Percentiles rank a stretch among this genome's conserved stretches.
Evolutionary conservation across 495 filamentous ascomycete species (phyloP).

Genomic region (Aspergillus sclerotiicarbonarius): DNA sequence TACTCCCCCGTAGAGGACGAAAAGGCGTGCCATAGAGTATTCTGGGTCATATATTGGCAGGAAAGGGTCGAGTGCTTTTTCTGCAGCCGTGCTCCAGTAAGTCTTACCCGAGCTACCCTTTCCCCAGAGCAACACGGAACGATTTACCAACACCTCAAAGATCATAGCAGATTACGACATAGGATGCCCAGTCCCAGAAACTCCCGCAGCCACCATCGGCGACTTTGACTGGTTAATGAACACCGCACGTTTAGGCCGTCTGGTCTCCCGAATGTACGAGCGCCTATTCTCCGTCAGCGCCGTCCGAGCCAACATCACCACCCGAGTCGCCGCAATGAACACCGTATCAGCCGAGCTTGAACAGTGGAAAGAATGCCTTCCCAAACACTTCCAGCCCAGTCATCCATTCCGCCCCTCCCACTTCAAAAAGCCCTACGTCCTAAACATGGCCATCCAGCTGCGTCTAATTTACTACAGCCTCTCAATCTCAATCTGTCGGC

Average conservation of each 20-base stretch:
- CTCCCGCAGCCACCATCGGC: constrained; percentile 24
- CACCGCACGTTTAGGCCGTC: constrained; percentile 23
- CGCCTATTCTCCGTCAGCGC: constrained; percentile 32
- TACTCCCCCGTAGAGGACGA: constrained; percentile 10
- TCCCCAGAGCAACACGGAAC: background rate
- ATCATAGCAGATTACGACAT: constrained; percentile 27
- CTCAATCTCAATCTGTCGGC: constrained; percentile 29
- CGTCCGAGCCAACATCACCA: background rate
- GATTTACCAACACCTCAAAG: background rate
- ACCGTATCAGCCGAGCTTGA: background rate
- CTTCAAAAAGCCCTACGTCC: background rate
- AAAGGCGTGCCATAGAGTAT: constrained; percentile 22
- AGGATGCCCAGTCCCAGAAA: constrained; percentile 30
- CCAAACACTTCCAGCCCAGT: constrained; percentile 25
- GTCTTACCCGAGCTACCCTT: background rate
- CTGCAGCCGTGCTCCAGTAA: background rate
- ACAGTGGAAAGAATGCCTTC: constrained; percentile 10
- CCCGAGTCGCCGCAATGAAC: background rate
- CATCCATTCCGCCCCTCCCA: background rate
- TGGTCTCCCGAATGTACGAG: constrained; percentile 30
- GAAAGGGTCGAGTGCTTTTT: constrained; percentile 23
- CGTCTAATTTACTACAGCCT: constrained; percentile 26
- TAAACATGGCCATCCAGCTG: background rate
- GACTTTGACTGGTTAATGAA: constrained; percentile 34
- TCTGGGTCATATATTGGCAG: constrained; percentile 38